phyloP scores from a whole-genome alignment of 257 asterid species.

The Solanum chmielewskii region DNA sequence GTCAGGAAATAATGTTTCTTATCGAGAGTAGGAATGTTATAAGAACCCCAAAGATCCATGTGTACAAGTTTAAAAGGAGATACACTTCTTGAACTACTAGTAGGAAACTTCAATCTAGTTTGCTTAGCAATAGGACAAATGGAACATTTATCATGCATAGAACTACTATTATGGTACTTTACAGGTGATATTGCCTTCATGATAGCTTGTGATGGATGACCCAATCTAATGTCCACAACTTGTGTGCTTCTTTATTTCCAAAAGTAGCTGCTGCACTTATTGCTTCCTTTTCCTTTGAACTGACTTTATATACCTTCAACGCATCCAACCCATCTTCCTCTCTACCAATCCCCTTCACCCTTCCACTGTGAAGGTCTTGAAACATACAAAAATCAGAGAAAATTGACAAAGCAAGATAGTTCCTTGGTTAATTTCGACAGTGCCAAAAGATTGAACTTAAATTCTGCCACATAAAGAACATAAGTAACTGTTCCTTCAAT shows the following conservation, averaged over 20 bases:
- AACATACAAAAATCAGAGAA: too few relatives aligned
- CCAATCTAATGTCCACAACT: background rate
- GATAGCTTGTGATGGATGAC: background rate
- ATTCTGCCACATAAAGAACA: too few relatives aligned
- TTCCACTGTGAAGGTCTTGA: too few relatives aligned
- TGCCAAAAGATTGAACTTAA: too few relatives aligned
- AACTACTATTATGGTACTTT: background rate
- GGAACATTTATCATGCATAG: background rate
- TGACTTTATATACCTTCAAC: too few relatives aligned
- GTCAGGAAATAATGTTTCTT: too few relatives aligned
- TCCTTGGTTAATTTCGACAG: too few relatives aligned
- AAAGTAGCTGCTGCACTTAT: background rate
- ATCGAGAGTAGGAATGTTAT: background rate
- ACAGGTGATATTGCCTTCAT: background rate
- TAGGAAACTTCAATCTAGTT: background rate
- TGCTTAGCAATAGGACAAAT: background rate
- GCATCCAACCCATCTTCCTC: too few relatives aligned
- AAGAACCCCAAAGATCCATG: background rate
- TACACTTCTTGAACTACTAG: background rate
- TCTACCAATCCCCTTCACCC: too few relatives aligned
- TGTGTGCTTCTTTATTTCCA: background rate
- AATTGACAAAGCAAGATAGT: too few relatives aligned
- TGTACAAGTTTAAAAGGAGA: background rate
- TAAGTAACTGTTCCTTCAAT: too few relatives aligned
- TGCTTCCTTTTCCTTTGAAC: background rate